Evolutionary conservation across 306 rosid species (phyloP), one percentile per base, ranked within the genome.

Genomic region (Acacia melanoxylon): DNA sequence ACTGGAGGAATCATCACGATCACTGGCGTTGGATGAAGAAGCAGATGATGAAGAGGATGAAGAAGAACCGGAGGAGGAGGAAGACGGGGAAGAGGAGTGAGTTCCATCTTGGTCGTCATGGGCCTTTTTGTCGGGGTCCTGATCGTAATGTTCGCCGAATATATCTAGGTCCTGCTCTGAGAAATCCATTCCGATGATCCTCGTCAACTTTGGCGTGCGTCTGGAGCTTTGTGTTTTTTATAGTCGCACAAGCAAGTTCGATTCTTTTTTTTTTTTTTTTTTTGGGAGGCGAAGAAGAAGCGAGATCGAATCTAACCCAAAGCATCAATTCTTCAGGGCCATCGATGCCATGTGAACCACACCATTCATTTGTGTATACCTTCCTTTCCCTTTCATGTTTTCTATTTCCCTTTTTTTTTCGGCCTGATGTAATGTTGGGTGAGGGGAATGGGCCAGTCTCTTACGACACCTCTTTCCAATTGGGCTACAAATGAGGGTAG

Each of bases 121-220:
- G 88, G 89, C 82, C 29, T 24, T 56, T 24, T 44, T 70, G 80
- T 85, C 79, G 11, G 35, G 78, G 37, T 63, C 80, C 52, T 76
- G 62, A 6, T 78, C 88, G 76, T 40, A 78, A 77, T 86, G 94
- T 72, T 89, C 93, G 78, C 99, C 98, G 90, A 95, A 95, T 33
- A 88, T 86, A 74, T 89, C 90, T 27, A 88, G 87, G 77, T 89
- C 90, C 63, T 89, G 95, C 88, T 92, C 91, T n/a, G 91, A 35
- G 72, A 88, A 88, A 88, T 93, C 94, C 97, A 95, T 91, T 13
- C 11, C 80, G 59, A 62, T 44, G 40, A 13, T 54, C 72, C 44
- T 37, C 76, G 8, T 69, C 69, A 16, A 3, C 3, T 6, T 51
- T 37, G 17, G 78, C 49, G 35, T 41, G 74, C 54, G 54, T n/a